Conservation (phyloP, 75 land plant genomes). For the Sequoiadendron giganteum region DNA sequence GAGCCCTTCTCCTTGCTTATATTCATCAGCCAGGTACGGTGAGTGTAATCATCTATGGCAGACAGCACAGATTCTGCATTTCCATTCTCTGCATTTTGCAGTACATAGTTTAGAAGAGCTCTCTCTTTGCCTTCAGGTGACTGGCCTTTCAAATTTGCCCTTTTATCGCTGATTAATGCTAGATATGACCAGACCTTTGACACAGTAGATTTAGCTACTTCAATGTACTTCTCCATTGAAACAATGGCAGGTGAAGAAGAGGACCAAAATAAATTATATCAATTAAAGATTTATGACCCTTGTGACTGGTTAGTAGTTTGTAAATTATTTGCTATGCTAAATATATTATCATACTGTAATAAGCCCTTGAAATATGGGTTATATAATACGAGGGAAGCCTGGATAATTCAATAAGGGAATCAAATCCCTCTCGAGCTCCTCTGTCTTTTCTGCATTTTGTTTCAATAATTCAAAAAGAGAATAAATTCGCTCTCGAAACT, state of each 20-base stretch:
- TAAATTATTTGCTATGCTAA: too few species aligned
- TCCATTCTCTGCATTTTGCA: slow-evolving; percentile 15
- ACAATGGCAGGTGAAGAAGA: not conserved
- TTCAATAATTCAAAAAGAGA: not conserved
- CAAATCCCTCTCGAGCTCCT: too few species aligned
- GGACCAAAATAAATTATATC: not conserved
- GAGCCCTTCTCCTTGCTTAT: slow-evolving; percentile 26
- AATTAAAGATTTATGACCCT: not conserved
- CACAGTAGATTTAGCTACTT: not conserved
- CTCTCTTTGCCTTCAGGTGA: slow-evolving; percentile 16
- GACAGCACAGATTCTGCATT: slow-evolving; percentile 19
- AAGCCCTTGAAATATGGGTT: not conserved
- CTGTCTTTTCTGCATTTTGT: too few species aligned
- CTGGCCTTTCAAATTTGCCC: not conserved
- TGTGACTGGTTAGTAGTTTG: not conserved
- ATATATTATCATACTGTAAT: too few species aligned
- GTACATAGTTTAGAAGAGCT: slow-evolving; percentile 14
- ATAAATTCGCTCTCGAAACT: not conserved
- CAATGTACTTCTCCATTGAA: not conserved
- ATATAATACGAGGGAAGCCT: not conserved
- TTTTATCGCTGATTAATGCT: not conserved
- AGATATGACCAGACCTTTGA: not conserved
- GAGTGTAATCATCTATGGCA: slow-evolving; percentile 14
- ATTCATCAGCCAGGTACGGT: slow-evolving; percentile 20
- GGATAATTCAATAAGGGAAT: not conserved